Evolutionary conservation across 1,139 yeast species (phyloP), one percentile per base, ranked within the genome.

Genomic region (Nakaseomyces kungkrabaensis): DNA sequence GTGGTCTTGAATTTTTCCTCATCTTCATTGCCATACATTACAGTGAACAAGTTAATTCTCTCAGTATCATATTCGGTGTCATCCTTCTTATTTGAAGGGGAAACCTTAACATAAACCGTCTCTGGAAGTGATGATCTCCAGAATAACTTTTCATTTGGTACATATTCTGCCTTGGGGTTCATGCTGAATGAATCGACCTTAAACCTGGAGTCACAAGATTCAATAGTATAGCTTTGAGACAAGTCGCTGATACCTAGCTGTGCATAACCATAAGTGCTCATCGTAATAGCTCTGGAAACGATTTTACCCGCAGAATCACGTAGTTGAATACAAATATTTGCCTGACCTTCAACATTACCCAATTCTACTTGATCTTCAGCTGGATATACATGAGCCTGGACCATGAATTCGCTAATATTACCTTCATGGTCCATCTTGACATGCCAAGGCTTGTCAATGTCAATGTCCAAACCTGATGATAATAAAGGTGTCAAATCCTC

Each of bases 41-140:
- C 82, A 0, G 95, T 77, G 65, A 88, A 89, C 37, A 90, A 82
- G 64, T 92, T 87, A 48, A 90, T 77, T 24, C 79, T 85, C 0
- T 41, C 44, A 7, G 90, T 85, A 34, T 73, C 72, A 38, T 61
- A 58, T 10, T 53, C 48, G 31, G 43, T 46, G 17, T 45, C 37
- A n/a, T 27, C 33, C 4, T 10, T 27, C 13, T 37, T 46, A 9
- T 40, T 43, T 1, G 42, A 27, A 40, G 47, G 45, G 22, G 51
- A 40, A 22, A 57, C 49, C 47, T 60, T 59, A 7, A 64, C 60
- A 36, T 51, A 53, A 8, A 60, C 26, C 4, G 55, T 56, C 6
- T 45, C 37, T 22, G 65, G 61, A 52, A 1, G 46, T 10, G 4
- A 60, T 31, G 5, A n/a, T 36, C 13, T 42, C 43, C 42, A 42